These are phyloP conservation scores for Penicillium odoratum DNA, from an alignment of 495 filamentous ascomycete species.

Conservation along the genomic window DNA sequence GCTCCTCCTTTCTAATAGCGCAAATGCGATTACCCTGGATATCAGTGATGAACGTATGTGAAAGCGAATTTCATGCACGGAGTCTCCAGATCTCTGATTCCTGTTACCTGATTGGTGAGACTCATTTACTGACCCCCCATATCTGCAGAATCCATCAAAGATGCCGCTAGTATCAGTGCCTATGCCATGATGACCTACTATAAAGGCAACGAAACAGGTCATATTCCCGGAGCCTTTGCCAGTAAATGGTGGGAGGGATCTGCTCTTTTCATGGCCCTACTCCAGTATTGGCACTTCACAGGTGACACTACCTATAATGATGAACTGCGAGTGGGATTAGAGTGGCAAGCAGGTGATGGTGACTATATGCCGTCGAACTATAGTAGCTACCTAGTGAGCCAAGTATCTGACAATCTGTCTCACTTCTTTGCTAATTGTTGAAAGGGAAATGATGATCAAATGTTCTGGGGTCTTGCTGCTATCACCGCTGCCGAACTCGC, in stretches of 20 bases:
- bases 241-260: conserved; percentile 75
- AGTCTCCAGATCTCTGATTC: too few species aligned
- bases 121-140: neutral
- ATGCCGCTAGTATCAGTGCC: conserved; percentile 57
- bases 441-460: conserved; percentile 57
- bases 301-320: conserved; percentile 52
- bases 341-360: conserved; percentile 46
- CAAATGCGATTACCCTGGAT: conserved; percentile 2
- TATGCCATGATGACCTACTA: conserved; percentile 70
- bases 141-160: conserved; percentile 61
- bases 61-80: neutral
- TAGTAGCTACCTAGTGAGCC: conserved; percentile 37
- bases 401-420: neutral
- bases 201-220: conserved; percentile 60
- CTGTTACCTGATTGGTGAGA: too few species aligned
- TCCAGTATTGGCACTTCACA: conserved; percentile 57
- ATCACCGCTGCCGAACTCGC: conserved; percentile 56
- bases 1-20: neutral
- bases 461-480: conserved; percentile 58
- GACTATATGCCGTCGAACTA: conserved; percentile 49
- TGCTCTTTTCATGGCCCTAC: conserved; percentile 52
- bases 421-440: neutral
- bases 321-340: conserved; percentile 47
- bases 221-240: conserved; percentile 57
- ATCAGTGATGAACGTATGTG: conserved; percentile 4